phyloP scores from a whole-genome alignment of 2,329 filamentous ascomycete genomes.

The Alternaria atra region DNA sequence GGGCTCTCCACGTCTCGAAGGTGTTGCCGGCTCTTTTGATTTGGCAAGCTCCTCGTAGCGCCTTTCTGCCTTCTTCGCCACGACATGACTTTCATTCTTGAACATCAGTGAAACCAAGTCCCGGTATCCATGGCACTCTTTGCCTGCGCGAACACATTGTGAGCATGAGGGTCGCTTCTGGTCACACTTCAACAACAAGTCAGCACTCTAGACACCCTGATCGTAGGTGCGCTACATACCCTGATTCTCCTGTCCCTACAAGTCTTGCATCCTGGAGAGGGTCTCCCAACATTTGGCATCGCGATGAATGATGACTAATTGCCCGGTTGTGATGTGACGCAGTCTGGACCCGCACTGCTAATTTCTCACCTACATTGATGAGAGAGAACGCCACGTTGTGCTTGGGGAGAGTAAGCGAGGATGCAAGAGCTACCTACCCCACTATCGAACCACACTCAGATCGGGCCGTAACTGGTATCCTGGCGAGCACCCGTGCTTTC shows the following conservation, averaged over 20 bases:
- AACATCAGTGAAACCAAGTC: slow-evolving; percentile 44
- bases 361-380: slow-evolving; percentile 6
- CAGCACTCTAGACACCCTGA: neutral
- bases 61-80: slow-evolving; percentile 36
- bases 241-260: slow-evolving; percentile 46
- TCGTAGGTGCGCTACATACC: slow-evolving; percentile 20
- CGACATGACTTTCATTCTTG: slow-evolving; percentile 40
- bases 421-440: neutral
- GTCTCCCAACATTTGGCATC: slow-evolving; percentile 45
- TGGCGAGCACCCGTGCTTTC: neutral
- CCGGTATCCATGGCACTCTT: slow-evolving; percentile 44
- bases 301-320: slow-evolving; percentile 5
- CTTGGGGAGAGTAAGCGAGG: slow-evolving; percentile 1
- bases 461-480: neutral
- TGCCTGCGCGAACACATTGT: slow-evolving; percentile 41
- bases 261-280: slow-evolving; percentile 43
- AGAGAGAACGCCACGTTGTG: slow-evolving; percentile 2
- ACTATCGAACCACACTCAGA: neutral
- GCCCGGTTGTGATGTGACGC: neutral
- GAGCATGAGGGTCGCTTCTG: slow-evolving; percentile 44
- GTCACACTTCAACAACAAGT: slow-evolving; percentile 36
- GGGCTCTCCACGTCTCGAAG: neutral
- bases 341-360: slow-evolving; percentile 2
- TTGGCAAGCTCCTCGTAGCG: slow-evolving; percentile 36
- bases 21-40: slow-evolving; percentile 9